phyloP scores from a whole-genome alignment of 495 filamentous ascomycete species.

The Talaromyces nanjingensis region DNA sequence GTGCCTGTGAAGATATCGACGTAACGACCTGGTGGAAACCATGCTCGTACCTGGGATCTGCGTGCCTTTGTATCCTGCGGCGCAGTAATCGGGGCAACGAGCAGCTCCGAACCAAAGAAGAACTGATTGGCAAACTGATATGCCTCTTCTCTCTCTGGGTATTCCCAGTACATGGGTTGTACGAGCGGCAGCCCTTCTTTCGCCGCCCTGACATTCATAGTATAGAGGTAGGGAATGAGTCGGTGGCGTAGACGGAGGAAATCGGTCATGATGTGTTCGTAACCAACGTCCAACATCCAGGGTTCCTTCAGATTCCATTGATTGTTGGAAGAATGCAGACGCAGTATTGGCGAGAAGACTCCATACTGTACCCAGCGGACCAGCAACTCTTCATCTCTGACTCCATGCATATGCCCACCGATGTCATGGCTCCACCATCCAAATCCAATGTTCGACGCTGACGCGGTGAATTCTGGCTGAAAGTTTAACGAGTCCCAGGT shows the following conservation, averaged over 20 bases:
- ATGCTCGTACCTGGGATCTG: conserved; percentile 33
- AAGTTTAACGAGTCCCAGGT: conserved; percentile 51
- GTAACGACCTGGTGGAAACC: conserved; percentile 40
- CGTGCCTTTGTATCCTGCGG: conserved; percentile 32
- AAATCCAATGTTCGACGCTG: conserved; percentile 56
- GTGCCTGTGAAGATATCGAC: conserved; percentile 46
- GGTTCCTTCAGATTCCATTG: conserved; percentile 50
- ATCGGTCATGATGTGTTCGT: conserved; percentile 31
- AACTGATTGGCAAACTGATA: conserved; percentile 47
- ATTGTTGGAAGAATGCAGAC: conserved; percentile 47
- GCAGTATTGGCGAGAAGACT: conserved; percentile 49
- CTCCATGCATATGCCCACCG: conserved; percentile 47
- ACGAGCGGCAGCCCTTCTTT: conserved; percentile 40
- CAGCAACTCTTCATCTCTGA: conserved; percentile 44
- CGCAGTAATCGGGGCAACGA: conserved; percentile 45
- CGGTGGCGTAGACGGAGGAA: conserved; percentile 44
- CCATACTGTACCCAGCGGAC: conserved; percentile 54
- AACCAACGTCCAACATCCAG: conserved; percentile 41
- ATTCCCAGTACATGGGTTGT: conserved; percentile 55
- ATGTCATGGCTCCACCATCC: conserved; percentile 63
- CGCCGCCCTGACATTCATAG: conserved; percentile 41
- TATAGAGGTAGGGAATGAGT: conserved; percentile 51
- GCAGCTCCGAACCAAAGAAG: conserved; percentile 44
- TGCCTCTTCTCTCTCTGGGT: conserved; percentile 36
- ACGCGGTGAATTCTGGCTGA: conserved; percentile 57